Evolutionary conservation across 2,329 filamentous ascomycete genomes (phyloP).

Genomic region (Remersonia thermophila): DNA sequence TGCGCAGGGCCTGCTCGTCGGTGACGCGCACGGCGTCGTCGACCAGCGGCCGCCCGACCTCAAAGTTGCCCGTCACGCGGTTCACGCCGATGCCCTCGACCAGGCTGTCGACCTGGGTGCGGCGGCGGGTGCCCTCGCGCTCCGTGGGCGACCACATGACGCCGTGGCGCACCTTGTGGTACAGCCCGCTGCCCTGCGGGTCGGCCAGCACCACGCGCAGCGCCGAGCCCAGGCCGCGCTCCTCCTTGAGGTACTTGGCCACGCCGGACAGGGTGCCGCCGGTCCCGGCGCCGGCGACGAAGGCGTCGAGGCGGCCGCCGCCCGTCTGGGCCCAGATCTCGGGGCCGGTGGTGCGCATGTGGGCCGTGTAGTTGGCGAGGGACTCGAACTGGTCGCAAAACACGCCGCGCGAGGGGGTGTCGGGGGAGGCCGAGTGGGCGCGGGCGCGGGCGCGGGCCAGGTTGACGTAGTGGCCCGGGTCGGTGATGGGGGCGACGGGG

Average conservation of each 20-base stretch:
- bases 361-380: constrained; percentile 74
- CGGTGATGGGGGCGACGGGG: constrained; percentile 83
- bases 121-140: constrained; percentile 74
- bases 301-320: constrained; percentile 63
- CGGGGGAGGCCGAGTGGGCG: constrained; percentile 51
- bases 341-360: constrained; percentile 71
- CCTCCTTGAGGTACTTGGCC: constrained; percentile 67
- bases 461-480: constrained; percentile 89
- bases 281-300: constrained; percentile 86
- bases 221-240: constrained; percentile 41
- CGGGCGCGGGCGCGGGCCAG: constrained; percentile 63
- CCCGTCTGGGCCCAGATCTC: constrained; percentile 71
- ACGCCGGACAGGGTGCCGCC: constrained; percentile 89
- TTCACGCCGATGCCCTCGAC: constrained; percentile 96
- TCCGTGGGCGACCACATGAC: constrained; percentile 93
- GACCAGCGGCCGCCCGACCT: constrained; percentile 71
- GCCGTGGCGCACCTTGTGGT: constrained; percentile 81
- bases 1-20: constrained; percentile 76
- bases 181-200: constrained; percentile 85
- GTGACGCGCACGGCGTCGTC: constrained; percentile 83
- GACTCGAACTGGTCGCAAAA: constrained; percentile 97
- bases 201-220: constrained; percentile 69
- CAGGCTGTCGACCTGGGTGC: constrained; percentile 88
- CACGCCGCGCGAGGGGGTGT: constrained; percentile 60
- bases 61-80: constrained; percentile 85